Base-by-base conservation (phyloP, 2,329 filamentous ascomycete genomes). In the Fusarium phyllophilum region DNA sequence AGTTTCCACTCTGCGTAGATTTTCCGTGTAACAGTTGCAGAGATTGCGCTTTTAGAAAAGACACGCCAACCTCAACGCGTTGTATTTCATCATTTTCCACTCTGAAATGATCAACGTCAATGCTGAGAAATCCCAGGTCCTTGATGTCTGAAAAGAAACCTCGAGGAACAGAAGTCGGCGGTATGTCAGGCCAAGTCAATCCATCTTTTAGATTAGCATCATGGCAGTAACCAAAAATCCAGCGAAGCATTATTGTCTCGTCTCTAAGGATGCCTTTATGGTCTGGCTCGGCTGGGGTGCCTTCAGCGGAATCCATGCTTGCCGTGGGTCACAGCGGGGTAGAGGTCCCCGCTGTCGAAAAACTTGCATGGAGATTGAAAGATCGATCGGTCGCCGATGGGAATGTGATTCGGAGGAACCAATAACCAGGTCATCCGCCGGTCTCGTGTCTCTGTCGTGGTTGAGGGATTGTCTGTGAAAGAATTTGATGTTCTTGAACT, bases 181-280 rank as follows among this genome's bases (percentile, higher is more conserved):
- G 54, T 36, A 75, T 36, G 13, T 39, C 33, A 18, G 65, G 62
- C 62, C 62, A 72, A 8, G 4, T 55, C 31, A 12, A 14, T 33
- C 29, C 33, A 38, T 52, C 15, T 1, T 45, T 36, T 22, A 66
- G 22, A 14, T 67, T 38, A 15, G 48, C 31, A 18, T 65, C n/a
- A 6, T 8, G 34, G 7, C n/a, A 57, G 11, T 66, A 70, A 10
- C 73, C 73, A 57, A 75, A 73, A 2, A 64, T 41, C 65, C 52
- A 72, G 38, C 66, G 59, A 17, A 70, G 65, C 9, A 70, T 31
- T 6, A 75, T 5, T 8, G 61, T 73, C 18, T 71, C 72, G 8
- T 75, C 73, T 62, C 69, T 63, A 6, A 71, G 55, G 26, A 75
- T 68, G 1, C 72, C 68, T 45, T 70, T 72, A 11, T 75, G 69